Evolutionary conservation across 31 red algal species (phyloP), one percentile per base, ranked within the genome.

Genomic region (Asparagopsis taxiformis): DNA sequence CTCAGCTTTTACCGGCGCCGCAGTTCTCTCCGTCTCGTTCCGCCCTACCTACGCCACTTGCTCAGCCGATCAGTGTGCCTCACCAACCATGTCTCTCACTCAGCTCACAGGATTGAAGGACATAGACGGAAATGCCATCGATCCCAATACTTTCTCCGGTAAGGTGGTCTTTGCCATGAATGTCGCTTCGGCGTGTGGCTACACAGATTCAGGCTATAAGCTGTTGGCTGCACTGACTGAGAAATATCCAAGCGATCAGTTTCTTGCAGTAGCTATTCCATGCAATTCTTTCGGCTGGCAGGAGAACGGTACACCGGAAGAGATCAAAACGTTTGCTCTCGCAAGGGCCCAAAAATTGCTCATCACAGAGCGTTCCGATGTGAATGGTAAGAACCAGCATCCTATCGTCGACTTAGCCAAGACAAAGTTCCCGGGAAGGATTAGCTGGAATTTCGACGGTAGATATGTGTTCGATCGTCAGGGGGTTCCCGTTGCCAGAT

Each of bases 371-470:
- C 68, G 68, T 23, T 71, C 65, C 0, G 51, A 49, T 5, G 76
- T 81, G 15, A 81, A 69, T 3, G 76, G 76, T 9, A 15, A 66
- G 15, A 37, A 55, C 33, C 34, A 62, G 21, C 53, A 81, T 64
- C 65, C 76, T n/a, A 41, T 81, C 17, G 25, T 81, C 17, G 13
- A 71, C 17, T 17, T 81, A 0, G 76, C 26, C 20, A 72, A 71
- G 37, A 6, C 53, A 16, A 49, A 35, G 24, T 59, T 59, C 29
- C 76, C 58, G 30, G 76, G 62, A 7, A 66, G 67, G n/a, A 48
- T 43, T 20, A 38, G 41, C 31, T 81, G 76, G 76, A 81, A 81
- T 53, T 81, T 81, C 59, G 76, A 71, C 5, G 63, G 76, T 13
- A 11, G 33, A 15, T 81, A 25, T 38, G 28, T 81, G 13, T 81